Base-by-base conservation (phyloP, 768 basidiomycete genomes). In the Candolleomyces eurysporus region DNA sequence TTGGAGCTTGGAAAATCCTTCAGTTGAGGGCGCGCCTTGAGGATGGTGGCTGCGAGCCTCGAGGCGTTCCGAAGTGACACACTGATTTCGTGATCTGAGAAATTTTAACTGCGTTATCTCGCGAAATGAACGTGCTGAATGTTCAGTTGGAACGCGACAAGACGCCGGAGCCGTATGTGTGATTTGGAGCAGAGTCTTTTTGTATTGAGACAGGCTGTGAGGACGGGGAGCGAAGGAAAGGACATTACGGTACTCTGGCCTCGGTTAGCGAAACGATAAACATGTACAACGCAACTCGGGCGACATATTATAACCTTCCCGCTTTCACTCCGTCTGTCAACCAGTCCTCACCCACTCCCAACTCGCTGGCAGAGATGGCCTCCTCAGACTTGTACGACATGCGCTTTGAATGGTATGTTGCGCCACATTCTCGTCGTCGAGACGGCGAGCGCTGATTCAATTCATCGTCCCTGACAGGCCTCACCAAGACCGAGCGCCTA, bases 351-450 rank as follows among this genome's bases (percentile, higher is more conserved):
- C 31, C 59, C 62, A 57, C 58, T n/a, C 53, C 39, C 26, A 21
- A 36, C 43, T 58, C 63, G 31, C 53, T 46, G 55, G 57, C 60
- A 14, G 49, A 60, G 61, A 72, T 73, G 72, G 60, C 67, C 46
- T 64, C 66, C 53, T 26, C 48, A 30, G 76, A 82, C 71, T 68
- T 82, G 63, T 81, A 85, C 71, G 78, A 86, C 69, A 78, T 81
- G 57, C 65, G 73, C 32, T 82, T 87, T 69, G 70, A 75, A 67
- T 87, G 86, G 86, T 85, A 64, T 61, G 67, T 67, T 14, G 57
- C 42, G 10, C 17, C 32, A 45, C 17, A 22, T 49, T 36, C 50
- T 31, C 48, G 49, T 32, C 48, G 9, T 43, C 36, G 36, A 45
- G 13, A 48, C 22, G 57, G 31, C 61, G 62, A 46, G 45, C 57